A percentile compares a stretch with the other conserved stretches of the same genome.
phyloP scores from a whole-genome alignment of 2,329 filamentous ascomycete genomes.

The Elsinoe arachidis region DNA sequence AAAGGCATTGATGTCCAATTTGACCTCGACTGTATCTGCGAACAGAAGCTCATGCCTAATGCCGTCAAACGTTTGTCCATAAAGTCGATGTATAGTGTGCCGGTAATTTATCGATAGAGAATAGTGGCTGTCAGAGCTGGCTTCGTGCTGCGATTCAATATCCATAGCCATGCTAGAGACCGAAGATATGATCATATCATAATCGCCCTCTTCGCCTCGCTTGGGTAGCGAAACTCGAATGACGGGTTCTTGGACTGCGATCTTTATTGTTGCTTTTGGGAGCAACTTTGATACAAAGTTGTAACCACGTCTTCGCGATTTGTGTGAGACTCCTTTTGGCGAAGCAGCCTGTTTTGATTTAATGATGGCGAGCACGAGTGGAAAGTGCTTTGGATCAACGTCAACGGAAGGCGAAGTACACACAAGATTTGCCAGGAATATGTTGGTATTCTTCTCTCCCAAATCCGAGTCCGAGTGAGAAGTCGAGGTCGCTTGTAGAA shows the following conservation, averaged over 20 bases:
- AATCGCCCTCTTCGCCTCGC: slow-evolving; percentile 69
- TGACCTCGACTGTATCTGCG: slow-evolving; percentile 81
- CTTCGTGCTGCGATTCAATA: slow-evolving; percentile 88
- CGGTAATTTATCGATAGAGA: slow-evolving; percentile 73
- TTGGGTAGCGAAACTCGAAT: slow-evolving; percentile 80
- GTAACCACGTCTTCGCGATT: slow-evolving; percentile 34
- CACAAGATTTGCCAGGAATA: slow-evolving; percentile 91
- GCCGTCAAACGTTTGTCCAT: slow-evolving; percentile 83
- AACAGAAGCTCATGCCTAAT: slow-evolving; percentile 78
- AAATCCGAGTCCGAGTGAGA: slow-evolving; percentile 57
- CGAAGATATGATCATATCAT: slow-evolving; percentile 89
- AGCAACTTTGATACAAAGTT: slow-evolving; percentile 79
- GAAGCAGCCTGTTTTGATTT: slow-evolving; percentile 37
- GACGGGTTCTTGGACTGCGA: slow-evolving; percentile 94
- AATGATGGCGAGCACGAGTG: slow-evolving; percentile 69
- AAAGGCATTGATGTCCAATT: slow-evolving; percentile 72
- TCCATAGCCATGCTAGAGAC: slow-evolving; percentile 91
- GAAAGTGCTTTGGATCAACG: slow-evolving; percentile 82
- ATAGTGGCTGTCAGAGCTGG: slow-evolving; percentile 76
- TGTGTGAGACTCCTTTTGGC: slow-evolving; percentile 15
- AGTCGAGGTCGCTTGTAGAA: slow-evolving; percentile 67
- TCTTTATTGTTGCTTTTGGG: slow-evolving; percentile 88
- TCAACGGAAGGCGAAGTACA: slow-evolving; percentile 93
- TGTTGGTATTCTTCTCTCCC: slow-evolving; percentile 83
- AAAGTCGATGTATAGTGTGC: slow-evolving; percentile 77